These are phyloP conservation scores for Ceriops tagal DNA, from an alignment of 345 rosid genomes.

Conservation along the genomic window DNA sequence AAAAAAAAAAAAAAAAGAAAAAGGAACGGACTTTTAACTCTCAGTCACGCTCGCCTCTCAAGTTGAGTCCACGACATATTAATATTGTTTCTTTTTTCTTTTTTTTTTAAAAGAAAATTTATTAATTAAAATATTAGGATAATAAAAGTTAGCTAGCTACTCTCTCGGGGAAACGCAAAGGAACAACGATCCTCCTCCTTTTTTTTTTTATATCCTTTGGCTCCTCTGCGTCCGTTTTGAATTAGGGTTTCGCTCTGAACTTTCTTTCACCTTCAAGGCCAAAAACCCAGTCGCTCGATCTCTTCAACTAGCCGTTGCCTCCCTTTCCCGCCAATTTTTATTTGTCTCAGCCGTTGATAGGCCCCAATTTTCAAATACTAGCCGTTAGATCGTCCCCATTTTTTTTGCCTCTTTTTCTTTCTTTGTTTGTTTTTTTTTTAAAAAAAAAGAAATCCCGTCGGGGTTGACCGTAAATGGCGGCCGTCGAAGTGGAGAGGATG, in stretches of 20 bases:
- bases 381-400: constrained; percentile 42
- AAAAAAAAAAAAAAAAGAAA: no score
- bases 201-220: constrained; percentile 4
- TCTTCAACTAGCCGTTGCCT: constrained; percentile 42
- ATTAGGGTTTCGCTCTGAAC: constrained; percentile 50
- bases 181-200: constrained; percentile 14
- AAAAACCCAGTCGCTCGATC: constrained; percentile 37
- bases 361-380: constrained; percentile 30
- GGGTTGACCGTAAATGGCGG: constrained; percentile 43
- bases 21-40: no score
- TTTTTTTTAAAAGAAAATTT: no score
- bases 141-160: constrained; percentile 14
- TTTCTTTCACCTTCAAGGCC: constrained; percentile 6
- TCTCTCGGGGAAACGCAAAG: constrained; percentile 40
- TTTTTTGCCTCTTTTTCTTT: background rate
- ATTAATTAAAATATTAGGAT: background rate
- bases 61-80: no score
- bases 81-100: no score
- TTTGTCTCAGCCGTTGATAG: constrained; percentile 23
- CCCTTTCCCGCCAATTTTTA: constrained; percentile 71
- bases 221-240: constrained; percentile 18
- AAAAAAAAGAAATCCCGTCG: background rate
- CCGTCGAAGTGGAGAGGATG: constrained; percentile 46
- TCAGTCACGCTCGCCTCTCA: no score
- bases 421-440: background rate